Base-by-base conservation (phyloP, 106 monocot species). In the Acorus gramineus region DNA sequence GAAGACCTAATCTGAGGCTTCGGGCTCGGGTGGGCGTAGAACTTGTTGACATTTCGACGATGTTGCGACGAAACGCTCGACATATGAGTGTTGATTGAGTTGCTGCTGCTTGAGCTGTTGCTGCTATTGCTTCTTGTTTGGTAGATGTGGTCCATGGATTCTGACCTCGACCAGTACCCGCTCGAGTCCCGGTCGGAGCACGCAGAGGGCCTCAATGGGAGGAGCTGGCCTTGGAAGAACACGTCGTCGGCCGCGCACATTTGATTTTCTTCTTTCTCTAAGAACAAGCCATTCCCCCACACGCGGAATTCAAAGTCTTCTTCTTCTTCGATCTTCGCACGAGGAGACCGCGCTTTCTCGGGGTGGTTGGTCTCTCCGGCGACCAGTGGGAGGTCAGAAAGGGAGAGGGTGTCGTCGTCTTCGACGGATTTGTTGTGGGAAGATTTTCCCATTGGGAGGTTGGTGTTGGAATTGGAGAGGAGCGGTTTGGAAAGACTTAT, bases 161-260 rank as follows among this genome's bases (percentile, higher is more conserved):
- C 76, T 44, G 64, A 64, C 52, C 50, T 10, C 53, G 69, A n/a
- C 0, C 50, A 55, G 56, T 42, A 50, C 46, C 69, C 52, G 70
- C 70, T 70, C 49, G 9, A 9, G 11, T 55, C 66, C 63, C 56
- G 10, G 53, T 46, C 66, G 9, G 80, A 71, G 52, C 71, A 62
- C 3, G 67, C 42, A 4, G 76, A 71, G 11, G 74, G 73, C 44
- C 74, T 53, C 4, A 83, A 64, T 3, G 83, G 83, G 7, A 83
- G 87, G 5, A 87, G 52, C 54, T 74, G 79, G 2, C 83, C 87
- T 11, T 71, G 64, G 73, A 57, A 83, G 87, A 87, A 87, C 8
- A 87, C 74, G n/a, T 83, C 80, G n/a, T 87, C 87, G 9, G 83
- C 87, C 0, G 68, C 72, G 62, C 80, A 83, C 81, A 85, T 85